Evolutionary conservation across 1,284 basidiomycete genomes (phyloP).

Genomic region (Boletus sp.): DNA sequence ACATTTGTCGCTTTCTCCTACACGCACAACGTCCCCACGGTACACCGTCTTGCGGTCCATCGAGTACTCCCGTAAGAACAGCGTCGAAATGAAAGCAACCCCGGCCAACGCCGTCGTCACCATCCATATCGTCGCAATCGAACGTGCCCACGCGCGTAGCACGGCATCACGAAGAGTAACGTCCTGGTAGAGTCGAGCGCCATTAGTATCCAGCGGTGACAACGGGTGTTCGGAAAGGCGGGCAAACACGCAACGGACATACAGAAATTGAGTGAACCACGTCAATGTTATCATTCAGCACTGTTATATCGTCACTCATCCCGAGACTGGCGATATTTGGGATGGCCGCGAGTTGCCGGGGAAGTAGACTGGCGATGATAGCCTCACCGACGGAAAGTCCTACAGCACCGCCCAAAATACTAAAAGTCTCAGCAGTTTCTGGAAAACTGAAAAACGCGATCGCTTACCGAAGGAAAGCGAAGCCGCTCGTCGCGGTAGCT

Average conservation of each 20-base stretch:
- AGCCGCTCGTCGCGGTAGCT: constrained; percentile 71
- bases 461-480: constrained; percentile 54
- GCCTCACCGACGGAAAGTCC: constrained; percentile 70
- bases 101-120: constrained; percentile 58
- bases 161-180: constrained; percentile 45
- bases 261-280: constrained; percentile 53
- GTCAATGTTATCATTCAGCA: constrained; percentile 52
- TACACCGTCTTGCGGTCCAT: constrained; percentile 42
- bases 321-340: constrained; percentile 35
- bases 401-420: constrained; percentile 68
- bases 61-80: constrained; percentile 58
- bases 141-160: constrained; percentile 64
- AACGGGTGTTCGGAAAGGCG: no score
- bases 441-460: neutral
- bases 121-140: constrained; percentile 70
- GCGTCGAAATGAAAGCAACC: constrained; percentile 49
- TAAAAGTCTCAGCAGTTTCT: constrained; percentile 19
- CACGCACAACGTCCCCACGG: no score
- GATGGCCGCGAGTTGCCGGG: constrained; percentile 48
- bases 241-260: constrained; percentile 19
- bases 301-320: constrained; percentile 47
- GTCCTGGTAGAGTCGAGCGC: constrained; percentile 38
- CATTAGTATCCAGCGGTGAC: neutral
- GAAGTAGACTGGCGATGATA: constrained; percentile 59
- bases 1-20: no score